Evolutionary conservation across 2,329 filamentous ascomycete species (phyloP), one percentile per base, ranked within the genome.

Genomic region (Phialophora verrucosa): DNA sequence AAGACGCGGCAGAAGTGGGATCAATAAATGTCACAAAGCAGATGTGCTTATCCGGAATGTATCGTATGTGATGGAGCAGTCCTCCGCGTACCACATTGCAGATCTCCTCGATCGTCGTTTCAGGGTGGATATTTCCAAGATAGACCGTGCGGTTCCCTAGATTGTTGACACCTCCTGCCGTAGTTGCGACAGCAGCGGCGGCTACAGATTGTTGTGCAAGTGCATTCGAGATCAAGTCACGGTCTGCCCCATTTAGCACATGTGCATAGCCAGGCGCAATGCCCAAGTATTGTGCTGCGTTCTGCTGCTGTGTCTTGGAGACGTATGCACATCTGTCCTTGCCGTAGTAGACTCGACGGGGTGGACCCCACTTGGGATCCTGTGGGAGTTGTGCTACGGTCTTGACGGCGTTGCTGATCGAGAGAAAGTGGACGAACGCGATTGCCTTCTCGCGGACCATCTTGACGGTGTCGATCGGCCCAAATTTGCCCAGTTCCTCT

Each of bases 1-100:
- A 99, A 0, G 94, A 97, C 49, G 95, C 95, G 27, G 95, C 95
- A 3, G 95, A 96, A 27, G 95, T 99, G 8, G 95, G 95, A 76
- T 99, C 95, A 78, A 99, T 98, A 81, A 99, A 99, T 1, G 95
- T 99, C 64, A 99, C 95, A 76, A 99, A 99, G 84, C 95, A 99
- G 73, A 99, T 99, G 81, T 99, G 95, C 87, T 99, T 99, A 83
- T 99, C 95, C 6, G 95, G 95, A 74, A 99, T 99, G 81, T 98
- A 99, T 73, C 95, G 92, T 78, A 99, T 96, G 79, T 99, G 95
- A 79, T 99, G 95, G 74, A 99, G 85, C 71, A 99, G 86, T 74
- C 95, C 95, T 66, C 95, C 95, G 71, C 95, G 89, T 60, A 99
- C 95, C 64, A 99, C 95, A 76, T 99, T 99, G 86, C 95, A 99